Evolutionary conservation across 73 alveolate genomes (phyloP).

Genomic region (Paramecium bursaria): DNA sequence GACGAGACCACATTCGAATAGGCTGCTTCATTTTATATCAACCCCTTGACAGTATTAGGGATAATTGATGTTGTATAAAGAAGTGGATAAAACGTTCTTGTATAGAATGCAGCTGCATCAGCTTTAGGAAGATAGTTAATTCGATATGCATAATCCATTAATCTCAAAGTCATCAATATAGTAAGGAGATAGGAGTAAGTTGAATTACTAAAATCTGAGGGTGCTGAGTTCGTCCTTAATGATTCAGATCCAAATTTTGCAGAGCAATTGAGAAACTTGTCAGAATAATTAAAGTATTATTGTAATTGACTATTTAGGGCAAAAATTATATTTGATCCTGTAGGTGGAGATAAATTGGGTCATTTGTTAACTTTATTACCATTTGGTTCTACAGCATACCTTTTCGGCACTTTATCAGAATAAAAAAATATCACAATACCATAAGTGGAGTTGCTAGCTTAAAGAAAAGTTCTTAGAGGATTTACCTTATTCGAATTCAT

Average conservation of each 20-base stretch:
- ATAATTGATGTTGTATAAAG: constrained; percentile 65
- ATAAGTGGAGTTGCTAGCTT: constrained; percentile 2
- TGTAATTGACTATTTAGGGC: too few species aligned
- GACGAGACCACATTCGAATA: constrained; percentile 71
- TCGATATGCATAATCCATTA: constrained; percentile 62
- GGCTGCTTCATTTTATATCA: constrained; percentile 77
- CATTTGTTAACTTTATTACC: constrained; percentile 74
- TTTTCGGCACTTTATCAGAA: constrained; percentile 74
- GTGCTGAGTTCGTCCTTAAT: constrained; percentile 79
- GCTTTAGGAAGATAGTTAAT: constrained; percentile 82
- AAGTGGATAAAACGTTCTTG: constrained; percentile 70
- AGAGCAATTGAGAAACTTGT: neutral
- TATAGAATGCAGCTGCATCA: constrained; percentile 80
- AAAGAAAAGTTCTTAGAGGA: constrained; percentile 33
- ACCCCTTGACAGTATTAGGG: constrained; percentile 85
- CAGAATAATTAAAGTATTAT: too few species aligned
- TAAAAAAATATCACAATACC: neutral
- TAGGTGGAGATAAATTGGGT: constrained; percentile 79
- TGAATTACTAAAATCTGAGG: constrained; percentile 72
- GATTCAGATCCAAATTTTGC: constrained; percentile 14
- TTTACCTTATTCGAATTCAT: neutral
- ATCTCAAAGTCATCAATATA: constrained; percentile 73
- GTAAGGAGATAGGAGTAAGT: constrained; percentile 83
- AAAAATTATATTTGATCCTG: constrained; percentile 76
- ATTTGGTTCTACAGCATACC: constrained; percentile 56